Evolutionary conservation across 176 grass and related monocot genomes (phyloP), one percentile per base, ranked within the genome.

Genomic region (Ensete ventricosum): DNA sequence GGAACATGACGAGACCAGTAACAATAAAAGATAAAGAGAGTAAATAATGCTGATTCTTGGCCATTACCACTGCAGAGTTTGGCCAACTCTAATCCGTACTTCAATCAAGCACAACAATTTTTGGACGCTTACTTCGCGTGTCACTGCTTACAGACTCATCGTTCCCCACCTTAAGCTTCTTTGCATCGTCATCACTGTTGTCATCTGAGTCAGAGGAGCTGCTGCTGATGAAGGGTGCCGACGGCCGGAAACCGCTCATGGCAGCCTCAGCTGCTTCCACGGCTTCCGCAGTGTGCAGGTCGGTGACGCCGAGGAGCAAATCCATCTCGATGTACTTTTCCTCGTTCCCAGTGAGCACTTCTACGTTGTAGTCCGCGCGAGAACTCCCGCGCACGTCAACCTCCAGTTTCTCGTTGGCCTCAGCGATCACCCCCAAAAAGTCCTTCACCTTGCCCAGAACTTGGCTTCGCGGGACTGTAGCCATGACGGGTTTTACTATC

Each of bases 301-400:
- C 88, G 74, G 88, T 88, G 64, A 97, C 73, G 72, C 94, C 94
- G 48, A 97, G 81, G 73, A 97, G 82, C 69, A 97, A 83, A 83
- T 97, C 94, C 85, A 97, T 97, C 82, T 97, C 85, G 53, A 97
- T 97, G 73, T 91, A 93, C 81, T 90, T 80, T 50, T 90, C 81
- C 69, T 93, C 90, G 1, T 93, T 93, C 62, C 88, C 94, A 0
- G 78, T 91, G 75, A 89, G 88, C 2, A 83, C 80, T 88, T 97
- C 90, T 21, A 93, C 82, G 72, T 89, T 85, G 34, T 88, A 88
- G 69, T 93, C 90, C 29, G 85, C 87, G 80, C 77, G 82, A 77
- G 77, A 85, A 62, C 93, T 88, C 59, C 78, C 82, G 90, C 93
- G 88, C 72, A 87, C 22, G 60, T 93, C 85, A 2, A 91, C 66